Conservation (phyloP, 768 basidiomycete species). For the Tulasnella sp. region DNA sequence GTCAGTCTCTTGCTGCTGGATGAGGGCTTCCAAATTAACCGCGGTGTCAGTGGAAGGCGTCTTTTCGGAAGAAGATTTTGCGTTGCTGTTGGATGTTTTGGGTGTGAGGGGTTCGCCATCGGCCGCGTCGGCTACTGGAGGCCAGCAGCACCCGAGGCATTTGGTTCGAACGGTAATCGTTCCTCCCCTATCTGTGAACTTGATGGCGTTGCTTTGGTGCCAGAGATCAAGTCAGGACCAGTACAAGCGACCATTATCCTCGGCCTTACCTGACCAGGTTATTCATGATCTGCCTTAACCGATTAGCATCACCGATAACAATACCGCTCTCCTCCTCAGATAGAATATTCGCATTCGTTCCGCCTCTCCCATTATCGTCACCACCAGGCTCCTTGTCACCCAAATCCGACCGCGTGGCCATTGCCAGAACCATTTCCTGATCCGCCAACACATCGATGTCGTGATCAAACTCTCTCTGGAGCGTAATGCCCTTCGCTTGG, state of each 20-base stretch:
- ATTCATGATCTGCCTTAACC: constrained; percentile 39
- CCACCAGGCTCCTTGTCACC: constrained; percentile 11
- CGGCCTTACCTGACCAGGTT: constrained; percentile 28
- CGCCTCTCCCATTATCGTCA: too few species aligned
- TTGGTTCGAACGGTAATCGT: constrained; percentile 39
- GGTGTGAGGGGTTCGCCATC: background rate
- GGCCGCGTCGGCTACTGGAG: background rate
- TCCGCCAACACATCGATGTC: constrained; percentile 41
- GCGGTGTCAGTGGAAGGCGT: too few species aligned
- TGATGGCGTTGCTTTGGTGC: constrained; percentile 40
- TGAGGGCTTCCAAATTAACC: background rate
- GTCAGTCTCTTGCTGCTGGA: background rate
- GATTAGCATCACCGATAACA: constrained; percentile 44
- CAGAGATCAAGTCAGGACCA: too few species aligned
- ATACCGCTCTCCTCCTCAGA: constrained; percentile 37
- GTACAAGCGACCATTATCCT: too few species aligned
- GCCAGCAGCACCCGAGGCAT: constrained; percentile 34
- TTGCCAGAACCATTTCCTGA: constrained; percentile 27
- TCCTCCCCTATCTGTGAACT: constrained; percentile 42
- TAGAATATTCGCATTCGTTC: too few species aligned
- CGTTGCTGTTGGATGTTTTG: background rate
- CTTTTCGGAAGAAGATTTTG: background rate
- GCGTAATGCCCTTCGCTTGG: constrained; percentile 39
- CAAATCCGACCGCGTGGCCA: constrained; percentile 23
- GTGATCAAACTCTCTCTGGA: constrained; percentile 41